These are phyloP conservation scores for Pinus albicaulis DNA, from an alignment of 75 land plant species.

Conservation along the genomic window DNA sequence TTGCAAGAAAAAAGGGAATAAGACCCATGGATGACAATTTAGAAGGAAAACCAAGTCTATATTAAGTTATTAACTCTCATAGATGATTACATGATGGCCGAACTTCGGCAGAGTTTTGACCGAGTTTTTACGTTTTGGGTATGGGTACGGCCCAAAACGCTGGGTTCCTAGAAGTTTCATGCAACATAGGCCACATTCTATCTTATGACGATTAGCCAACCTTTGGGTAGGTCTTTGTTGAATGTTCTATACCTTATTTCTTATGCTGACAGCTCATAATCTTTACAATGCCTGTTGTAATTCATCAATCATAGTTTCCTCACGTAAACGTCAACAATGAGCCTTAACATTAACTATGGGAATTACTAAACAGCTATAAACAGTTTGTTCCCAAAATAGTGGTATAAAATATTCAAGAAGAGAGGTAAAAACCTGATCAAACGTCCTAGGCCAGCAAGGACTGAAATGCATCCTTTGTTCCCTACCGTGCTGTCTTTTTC, in stretches of 20 bases:
- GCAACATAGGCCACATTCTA: not conserved
- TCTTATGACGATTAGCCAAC: not conserved
- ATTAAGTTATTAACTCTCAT: too few species aligned
- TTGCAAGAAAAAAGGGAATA: too few species aligned
- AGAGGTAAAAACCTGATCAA: not conserved
- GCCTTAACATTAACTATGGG: not conserved
- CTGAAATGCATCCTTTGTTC: not conserved
- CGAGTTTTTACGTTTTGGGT: too few species aligned
- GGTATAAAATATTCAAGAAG: not conserved
- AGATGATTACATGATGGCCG: too few species aligned
- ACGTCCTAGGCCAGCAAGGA: not conserved
- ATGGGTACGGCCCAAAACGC: too few species aligned
- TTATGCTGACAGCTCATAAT: not conserved
- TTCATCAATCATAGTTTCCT: not conserved
- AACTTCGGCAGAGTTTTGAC: too few species aligned
- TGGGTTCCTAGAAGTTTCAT: too few species aligned
- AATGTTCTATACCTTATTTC: not conserved
- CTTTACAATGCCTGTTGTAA: not conserved
- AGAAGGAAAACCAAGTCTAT: too few species aligned
- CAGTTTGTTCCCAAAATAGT: not conserved
- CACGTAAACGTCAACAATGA: not conserved
- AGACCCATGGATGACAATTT: too few species aligned
- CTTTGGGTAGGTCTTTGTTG: not conserved
- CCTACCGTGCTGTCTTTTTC: not conserved
- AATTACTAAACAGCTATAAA: not conserved